Conservation (phyloP, 1,284 basidiomycete genomes). For the Fomitopsis schrenkii region DNA sequence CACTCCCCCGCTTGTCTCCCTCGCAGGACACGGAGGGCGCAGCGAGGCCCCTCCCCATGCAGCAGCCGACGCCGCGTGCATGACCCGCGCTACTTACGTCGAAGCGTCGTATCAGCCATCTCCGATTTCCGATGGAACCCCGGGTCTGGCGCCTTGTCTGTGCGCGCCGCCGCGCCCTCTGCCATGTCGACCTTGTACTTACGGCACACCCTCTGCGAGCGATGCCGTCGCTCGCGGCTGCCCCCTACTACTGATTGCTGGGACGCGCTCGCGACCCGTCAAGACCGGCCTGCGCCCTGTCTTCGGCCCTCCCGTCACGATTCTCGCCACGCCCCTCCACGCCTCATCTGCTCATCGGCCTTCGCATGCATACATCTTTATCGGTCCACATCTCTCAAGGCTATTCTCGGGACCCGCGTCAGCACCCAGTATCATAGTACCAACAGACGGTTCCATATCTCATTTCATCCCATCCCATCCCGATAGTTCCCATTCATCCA, state of each 20-base stretch:
- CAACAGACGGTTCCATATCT: neutral
- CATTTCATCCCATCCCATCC: neutral
- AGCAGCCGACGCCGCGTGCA: constrained; percentile 43
- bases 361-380: neutral
- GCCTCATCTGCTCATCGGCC: neutral
- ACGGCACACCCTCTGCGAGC: neutral
- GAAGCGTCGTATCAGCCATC: neutral
- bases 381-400: neutral
- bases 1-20: neutral
- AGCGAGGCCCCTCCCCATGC: constrained; percentile 36
- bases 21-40: constrained; percentile 36
- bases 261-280: neutral
- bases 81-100: neutral
- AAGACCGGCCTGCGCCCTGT: neutral
- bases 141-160: neutral
- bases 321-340: neutral
- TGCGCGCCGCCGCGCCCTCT: neutral
- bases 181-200: no score
- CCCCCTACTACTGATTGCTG: neutral
- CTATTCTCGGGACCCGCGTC: neutral
- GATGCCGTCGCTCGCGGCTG: neutral
- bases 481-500: neutral
- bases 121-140: constrained; percentile 2
- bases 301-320: neutral
- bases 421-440: neutral